A percentile compares a stretch with the other conserved stretches of the same genome.
Evolutionary conservation across 441 rosid genomes (phyloP).

Genomic region (Populus hybrid): DNA sequence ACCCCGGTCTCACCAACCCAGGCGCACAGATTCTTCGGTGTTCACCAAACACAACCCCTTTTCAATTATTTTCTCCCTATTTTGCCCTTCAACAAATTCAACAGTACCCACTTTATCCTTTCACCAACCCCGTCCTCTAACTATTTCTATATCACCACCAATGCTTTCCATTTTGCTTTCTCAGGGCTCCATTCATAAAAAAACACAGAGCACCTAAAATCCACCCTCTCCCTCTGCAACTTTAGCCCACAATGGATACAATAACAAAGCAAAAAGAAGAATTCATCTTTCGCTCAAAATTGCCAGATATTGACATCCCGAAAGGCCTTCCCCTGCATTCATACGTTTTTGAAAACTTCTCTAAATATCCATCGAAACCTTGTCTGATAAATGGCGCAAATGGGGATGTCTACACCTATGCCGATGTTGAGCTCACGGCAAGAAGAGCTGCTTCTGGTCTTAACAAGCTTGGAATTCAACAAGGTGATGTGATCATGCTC

Average conservation of each 20-base stretch:
- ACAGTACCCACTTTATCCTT: neutral
- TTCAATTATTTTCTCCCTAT: neutral
- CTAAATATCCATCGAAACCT: slow-evolving; percentile 22
- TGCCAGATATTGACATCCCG: slow-evolving; percentile 61
- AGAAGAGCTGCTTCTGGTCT: slow-evolving; percentile 57
- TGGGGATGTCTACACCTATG: slow-evolving; percentile 36
- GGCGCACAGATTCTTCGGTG: slow-evolving; percentile 4
- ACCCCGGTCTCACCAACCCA: slow-evolving; percentile 22
- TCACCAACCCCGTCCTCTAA: slow-evolving; percentile 30
- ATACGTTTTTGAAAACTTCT: slow-evolving; percentile 34
- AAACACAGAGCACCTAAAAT: slow-evolving; percentile 4
- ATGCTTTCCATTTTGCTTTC: neutral
- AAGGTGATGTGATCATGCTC: slow-evolving; percentile 69
- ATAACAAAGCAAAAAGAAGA: slow-evolving; percentile 22
- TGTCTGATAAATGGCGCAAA: slow-evolving; percentile 58
- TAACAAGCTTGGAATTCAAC: slow-evolving; percentile 40
- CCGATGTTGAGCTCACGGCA: slow-evolving; percentile 48
- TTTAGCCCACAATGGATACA: slow-evolving; percentile 30
- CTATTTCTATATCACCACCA: slow-evolving; percentile 23
- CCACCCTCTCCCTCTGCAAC: neutral
- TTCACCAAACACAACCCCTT: neutral
- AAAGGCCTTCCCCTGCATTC: slow-evolving; percentile 14
- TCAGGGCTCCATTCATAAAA: slow-evolving; percentile 4
- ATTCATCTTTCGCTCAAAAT: slow-evolving; percentile 55
- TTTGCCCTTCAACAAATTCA: neutral